Base-by-base conservation (phyloP, 2,329 filamentous ascomycete genomes). In the Aspergillus tamarii region DNA sequence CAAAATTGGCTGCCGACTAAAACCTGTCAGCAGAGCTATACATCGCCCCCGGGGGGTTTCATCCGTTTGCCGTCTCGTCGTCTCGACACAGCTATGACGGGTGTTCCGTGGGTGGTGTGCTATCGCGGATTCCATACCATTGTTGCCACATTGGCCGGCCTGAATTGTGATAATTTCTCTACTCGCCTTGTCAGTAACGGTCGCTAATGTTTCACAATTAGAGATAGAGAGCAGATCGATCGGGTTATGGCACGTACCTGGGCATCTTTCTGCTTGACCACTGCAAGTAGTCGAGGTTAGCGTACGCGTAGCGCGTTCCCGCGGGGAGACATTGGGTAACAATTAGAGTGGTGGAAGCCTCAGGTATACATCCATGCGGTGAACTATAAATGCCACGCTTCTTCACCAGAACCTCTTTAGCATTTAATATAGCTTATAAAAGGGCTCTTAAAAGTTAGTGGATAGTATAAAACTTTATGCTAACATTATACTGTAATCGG, bases 101-200 rank as follows among this genome's bases (percentile, higher is more conserved):
- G 9, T 36, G 26, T 14, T 34, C 32, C 32, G 32, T 11, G 32
- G 19, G 32, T 23, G 58, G 32, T 19, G 34, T 45, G 30, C 16
- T 57, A 26, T 39, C 52, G 32, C 30, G 45, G 60, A 36, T 58
- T 65, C 43, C 92, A 85, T 78, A 97, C 94, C 94, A 88, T 94
- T 97, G 84, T 98, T 98, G 87, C 94, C 95, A 86, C 95, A 98
- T 82, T 98, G 95, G 87, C 95, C 95, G 69, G 96, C 94, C 83
- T 99, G 95, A 74, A 99, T 91, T 67, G 96, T 99, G 81, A 99
- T 99, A 75, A 99, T 99, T 87, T 99, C 95, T 82, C 95, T 97
- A 72, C 1, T 61, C 23, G 60, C 16, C 6, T 21, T 19, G 61
- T 60, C 23, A 61, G 39, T 19, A 61, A 70, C 28, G 64, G 64